Base-by-base conservation (phyloP, 2,329 filamentous ascomycete species). In the Chalaropsis ovoidea region DNA sequence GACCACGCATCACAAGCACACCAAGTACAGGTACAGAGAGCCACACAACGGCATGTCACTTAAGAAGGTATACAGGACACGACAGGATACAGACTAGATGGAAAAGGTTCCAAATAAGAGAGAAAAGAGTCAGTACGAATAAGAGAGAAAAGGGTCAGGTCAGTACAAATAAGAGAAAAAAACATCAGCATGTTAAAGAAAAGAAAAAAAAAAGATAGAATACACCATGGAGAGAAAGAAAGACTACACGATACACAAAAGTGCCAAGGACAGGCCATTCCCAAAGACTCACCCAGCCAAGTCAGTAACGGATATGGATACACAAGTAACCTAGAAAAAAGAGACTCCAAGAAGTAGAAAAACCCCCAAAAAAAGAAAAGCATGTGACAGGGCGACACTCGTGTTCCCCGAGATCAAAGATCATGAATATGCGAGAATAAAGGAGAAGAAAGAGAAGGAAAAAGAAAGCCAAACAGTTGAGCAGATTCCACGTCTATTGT, bases 401-500 rank as follows among this genome's bases (percentile, higher is more conserved):
- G n/a, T 58, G 54, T 39, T 58, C 17, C 27, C 54, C 17, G 2
- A 35, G 56, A 65, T 61, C 63, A 61, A 61, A 61, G 63, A 47
- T 22, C 31, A 52, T 45, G 39, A 64, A 35, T 22, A 52, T 49
- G 62, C 54, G 64, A 60, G 11, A 13, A 17, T 43, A 24, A 43
- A 67, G 61, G 63, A 45, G 39, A 41, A 61, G 42, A 42, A 42
- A 54, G 62, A 54, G 10, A 45, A 47, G 54, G 52, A 52, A 61
- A 42, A 60, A 61, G 19, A 43, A 43, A 42, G 19, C 27, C 56
- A 24, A 62, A 56, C n/a, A 62, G 61, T 24, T 47, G 43, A 52
- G 22, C 5, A 43, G 41, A 22, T 60, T 11, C 52, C 41, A 60
- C 27, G 42, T 41, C 41, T 49, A 64, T 45, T 49, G 39, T 41